Evolutionary conservation across 2,329 filamentous ascomycete species (phyloP).

Genomic region (Rhynchosporium agropyri): DNA sequence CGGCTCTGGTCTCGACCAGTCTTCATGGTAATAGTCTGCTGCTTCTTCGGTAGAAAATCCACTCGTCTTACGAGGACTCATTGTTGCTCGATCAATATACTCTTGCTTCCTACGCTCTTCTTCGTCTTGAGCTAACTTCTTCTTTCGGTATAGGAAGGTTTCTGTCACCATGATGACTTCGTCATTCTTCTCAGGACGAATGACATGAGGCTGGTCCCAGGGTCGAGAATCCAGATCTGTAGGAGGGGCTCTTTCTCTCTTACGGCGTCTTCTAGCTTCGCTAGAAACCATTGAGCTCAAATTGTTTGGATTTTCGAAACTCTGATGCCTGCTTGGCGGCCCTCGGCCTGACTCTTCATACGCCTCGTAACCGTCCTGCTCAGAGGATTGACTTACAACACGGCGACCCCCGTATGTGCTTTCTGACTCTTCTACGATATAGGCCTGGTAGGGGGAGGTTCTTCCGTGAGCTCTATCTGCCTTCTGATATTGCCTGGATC

Average conservation of each 20-base stretch:
- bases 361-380: conserved; percentile 2
- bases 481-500: neutral
- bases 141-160: conserved; percentile 24
- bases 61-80: conserved; percentile 7
- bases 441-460: conserved; percentile 8
- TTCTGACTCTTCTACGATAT: conserved; percentile 14
- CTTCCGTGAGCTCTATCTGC: neutral
- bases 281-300: conserved; percentile 19
- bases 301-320: conserved; percentile 19
- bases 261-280: conserved; percentile 24
- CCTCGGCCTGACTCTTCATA: neutral
- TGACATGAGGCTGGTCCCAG: conserved; percentile 20
- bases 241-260: conserved; percentile 23
- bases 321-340: conserved; percentile 14
- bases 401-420: neutral
- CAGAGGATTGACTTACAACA: neutral
- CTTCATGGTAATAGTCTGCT: conserved; percentile 29
- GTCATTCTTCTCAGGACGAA: conserved; percentile 19
- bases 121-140: conserved; percentile 18
- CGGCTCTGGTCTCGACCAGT: conserved; percentile 25
- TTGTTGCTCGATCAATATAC: conserved; percentile 21
- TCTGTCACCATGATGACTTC: conserved; percentile 27
- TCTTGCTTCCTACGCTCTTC: conserved; percentile 26
- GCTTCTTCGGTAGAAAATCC: conserved; percentile 25
- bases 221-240: neutral